These are phyloP conservation scores for Pichia sorboxylosa DNA, from an alignment of 1,139 yeast species.

Conservation along the genomic window DNA sequence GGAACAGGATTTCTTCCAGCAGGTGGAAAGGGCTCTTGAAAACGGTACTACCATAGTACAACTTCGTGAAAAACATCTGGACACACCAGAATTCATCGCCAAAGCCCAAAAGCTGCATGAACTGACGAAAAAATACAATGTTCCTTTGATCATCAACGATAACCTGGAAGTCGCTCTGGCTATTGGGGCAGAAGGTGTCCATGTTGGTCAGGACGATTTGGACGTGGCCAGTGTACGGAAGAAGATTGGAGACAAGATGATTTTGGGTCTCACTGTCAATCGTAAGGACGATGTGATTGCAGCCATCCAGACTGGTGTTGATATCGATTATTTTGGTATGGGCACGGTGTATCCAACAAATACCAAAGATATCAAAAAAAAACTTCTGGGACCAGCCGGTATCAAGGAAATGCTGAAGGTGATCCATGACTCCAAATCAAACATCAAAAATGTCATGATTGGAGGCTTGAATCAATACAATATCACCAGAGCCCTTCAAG, in stretches of 20 bases:
- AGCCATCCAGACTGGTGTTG: constrained; percentile 39
- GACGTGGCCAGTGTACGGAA: constrained; percentile 46
- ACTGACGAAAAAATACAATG: constrained; percentile 44
- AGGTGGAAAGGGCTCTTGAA: constrained; percentile 48
- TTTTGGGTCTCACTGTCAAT: constrained; percentile 72
- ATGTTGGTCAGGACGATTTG: constrained; percentile 92
- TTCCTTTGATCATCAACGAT: constrained; percentile 82
- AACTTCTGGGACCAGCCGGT: constrained; percentile 59
- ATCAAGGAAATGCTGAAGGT: constrained; percentile 42
- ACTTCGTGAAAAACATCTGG: constrained; percentile 66
- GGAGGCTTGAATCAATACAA: constrained; percentile 76
- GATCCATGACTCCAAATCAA: constrained; percentile 29
- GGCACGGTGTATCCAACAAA: constrained; percentile 71
- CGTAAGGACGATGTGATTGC: constrained; percentile 43
- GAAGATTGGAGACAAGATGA: constrained; percentile 60
- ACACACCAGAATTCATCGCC: constrained; percentile 55
- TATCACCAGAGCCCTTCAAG: constrained; percentile 43
- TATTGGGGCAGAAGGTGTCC: constrained; percentile 70
- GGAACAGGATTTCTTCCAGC: constrained; percentile 45
- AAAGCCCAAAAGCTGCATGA: constrained; percentile 52
- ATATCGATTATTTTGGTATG: constrained; percentile 65
- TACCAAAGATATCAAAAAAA: constrained; percentile 47
- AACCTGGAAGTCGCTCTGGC: constrained; percentile 86
- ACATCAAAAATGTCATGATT: constrained; percentile 58
- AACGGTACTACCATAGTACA: constrained; percentile 79